Evolutionary conservation across 495 filamentous ascomycete genomes (phyloP).

Genomic region (Copromyces sp.): DNA sequence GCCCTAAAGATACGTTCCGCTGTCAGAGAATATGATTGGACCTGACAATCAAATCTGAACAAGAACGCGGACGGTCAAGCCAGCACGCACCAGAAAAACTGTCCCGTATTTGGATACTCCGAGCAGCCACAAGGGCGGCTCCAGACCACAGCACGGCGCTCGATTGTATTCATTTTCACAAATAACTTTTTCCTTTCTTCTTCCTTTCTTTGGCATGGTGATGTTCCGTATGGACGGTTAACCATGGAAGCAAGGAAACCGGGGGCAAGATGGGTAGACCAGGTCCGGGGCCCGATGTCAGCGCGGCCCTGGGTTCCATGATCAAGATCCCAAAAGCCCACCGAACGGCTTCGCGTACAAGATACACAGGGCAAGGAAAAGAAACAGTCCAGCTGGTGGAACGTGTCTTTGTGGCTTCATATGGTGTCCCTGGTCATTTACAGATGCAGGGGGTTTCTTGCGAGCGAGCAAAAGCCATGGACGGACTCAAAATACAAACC

Average conservation of each 20-base stretch:
- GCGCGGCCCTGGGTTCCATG: background rate
- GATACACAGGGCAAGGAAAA: background rate
- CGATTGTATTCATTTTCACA: background rate
- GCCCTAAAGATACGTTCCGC: background rate
- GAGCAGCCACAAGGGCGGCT: background rate
- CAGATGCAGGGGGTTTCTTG: slow-evolving; percentile 19
- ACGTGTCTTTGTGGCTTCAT: slow-evolving; percentile 1
- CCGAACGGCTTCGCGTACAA: slow-evolving; percentile 5
- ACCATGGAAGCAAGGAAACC: background rate
- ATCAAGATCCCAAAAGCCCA: slow-evolving; percentile 3
- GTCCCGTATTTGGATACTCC: background rate
- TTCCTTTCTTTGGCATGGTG: background rate
- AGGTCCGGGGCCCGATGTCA: slow-evolving; percentile 13
- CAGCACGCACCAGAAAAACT: background rate
- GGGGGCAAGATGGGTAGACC: background rate
- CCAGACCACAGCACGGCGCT: background rate
- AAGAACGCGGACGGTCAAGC: background rate
- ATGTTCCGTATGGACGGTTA: background rate
- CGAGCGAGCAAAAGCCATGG: slow-evolving; percentile 5
- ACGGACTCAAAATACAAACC: background rate
- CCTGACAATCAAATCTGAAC: background rate
- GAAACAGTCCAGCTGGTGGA: slow-evolving; percentile 1
- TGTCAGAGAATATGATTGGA: background rate
- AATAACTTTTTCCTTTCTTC: background rate
- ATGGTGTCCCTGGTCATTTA: slow-evolving; percentile 1